A percentile compares a stretch with the other conserved stretches of the same genome.
These are phyloP conservation scores for Pseudoperonospora humuli DNA, from an alignment of 352 stramenopile species.

Conservation along the genomic window DNA sequence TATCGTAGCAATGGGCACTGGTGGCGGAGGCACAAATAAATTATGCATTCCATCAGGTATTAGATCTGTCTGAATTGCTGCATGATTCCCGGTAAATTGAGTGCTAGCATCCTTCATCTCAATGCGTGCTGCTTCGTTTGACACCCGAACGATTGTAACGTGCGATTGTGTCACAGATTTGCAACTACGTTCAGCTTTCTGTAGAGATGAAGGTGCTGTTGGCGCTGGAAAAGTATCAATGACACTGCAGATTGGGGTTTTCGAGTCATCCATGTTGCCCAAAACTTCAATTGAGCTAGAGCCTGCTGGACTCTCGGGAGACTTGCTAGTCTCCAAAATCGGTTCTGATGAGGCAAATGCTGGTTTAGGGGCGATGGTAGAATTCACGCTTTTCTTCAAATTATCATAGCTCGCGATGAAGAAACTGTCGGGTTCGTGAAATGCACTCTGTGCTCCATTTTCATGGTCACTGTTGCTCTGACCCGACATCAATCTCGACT, in stretches of 20 bases:
- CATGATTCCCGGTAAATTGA: conserved; percentile 72
- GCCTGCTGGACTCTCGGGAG: background rate
- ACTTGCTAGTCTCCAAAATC: too few relatives aligned
- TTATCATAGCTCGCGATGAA: background rate
- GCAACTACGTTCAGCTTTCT: background rate
- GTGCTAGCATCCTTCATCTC: conserved; percentile 64
- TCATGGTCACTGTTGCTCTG: conserved; percentile 9
- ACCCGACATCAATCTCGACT: conserved; percentile 2
- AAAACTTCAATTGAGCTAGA: background rate
- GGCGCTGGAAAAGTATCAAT: background rate
- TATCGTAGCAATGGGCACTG: background rate
- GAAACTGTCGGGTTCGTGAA: conserved; percentile 23
- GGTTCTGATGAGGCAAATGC: too few relatives aligned
- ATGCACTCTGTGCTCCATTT: conserved; percentile 20
- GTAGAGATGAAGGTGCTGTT: background rate
- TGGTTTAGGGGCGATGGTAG: too few relatives aligned
- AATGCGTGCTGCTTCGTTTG: conserved; percentile 1
- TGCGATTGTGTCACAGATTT: conserved; percentile 4
- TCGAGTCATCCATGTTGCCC: background rate
- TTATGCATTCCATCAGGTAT: conserved; percentile 50
- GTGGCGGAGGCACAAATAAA: conserved; percentile 3
- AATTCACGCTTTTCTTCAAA: background rate
- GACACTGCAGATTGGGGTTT: background rate
- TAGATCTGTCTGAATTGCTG: conserved; percentile 55
- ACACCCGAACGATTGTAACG: conserved; percentile 51